Conservation (phyloP, 2,329 filamentous ascomycete genomes). For the Cladosporium colombiae region DNA sequence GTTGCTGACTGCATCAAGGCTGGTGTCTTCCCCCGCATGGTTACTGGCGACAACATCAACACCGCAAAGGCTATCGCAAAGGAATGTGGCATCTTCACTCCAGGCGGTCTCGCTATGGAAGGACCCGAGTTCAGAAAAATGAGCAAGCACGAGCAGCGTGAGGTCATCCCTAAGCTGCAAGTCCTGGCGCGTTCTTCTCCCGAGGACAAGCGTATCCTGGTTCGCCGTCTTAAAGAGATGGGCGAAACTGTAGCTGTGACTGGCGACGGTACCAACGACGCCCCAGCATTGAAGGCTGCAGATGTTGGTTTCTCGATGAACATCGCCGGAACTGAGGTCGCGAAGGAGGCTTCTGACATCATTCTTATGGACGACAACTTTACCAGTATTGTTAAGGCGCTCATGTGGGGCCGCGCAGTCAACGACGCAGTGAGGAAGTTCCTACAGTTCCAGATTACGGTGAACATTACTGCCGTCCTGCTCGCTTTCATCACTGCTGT, state of each 20-base stretch:
- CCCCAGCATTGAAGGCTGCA: slow-evolving; percentile 64
- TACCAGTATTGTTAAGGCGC: slow-evolving; percentile 62
- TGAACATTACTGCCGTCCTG: slow-evolving; percentile 88
- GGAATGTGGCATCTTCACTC: slow-evolving; percentile 66
- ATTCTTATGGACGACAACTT: slow-evolving; percentile 66
- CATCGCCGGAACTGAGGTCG: slow-evolving; percentile 65
- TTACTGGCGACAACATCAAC: slow-evolving; percentile 70
- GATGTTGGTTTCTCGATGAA: slow-evolving; percentile 71
- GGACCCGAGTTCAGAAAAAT: slow-evolving; percentile 49
- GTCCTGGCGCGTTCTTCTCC: slow-evolving; percentile 70
- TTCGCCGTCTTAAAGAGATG: slow-evolving; percentile 63
- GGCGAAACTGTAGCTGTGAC: slow-evolving; percentile 68
- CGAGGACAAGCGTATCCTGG: slow-evolving; percentile 68
- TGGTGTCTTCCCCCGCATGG: slow-evolving; percentile 72
- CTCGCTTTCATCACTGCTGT: slow-evolving; percentile 88
- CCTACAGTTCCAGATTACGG: slow-evolving; percentile 73
- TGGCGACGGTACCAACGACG: slow-evolving; percentile 68
- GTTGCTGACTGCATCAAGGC: slow-evolving; percentile 67
- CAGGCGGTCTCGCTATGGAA: slow-evolving; percentile 47
- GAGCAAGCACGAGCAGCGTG: slow-evolving; percentile 49
- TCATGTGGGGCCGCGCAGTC: slow-evolving; percentile 63
- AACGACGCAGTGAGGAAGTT: slow-evolving; percentile 59
- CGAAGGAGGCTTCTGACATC: slow-evolving; percentile 63
- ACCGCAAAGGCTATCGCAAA: slow-evolving; percentile 73
- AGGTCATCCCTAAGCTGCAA: slow-evolving; percentile 62